Conservation (phyloP, 192 early-diverging fungal species). For the Backusella sp. region DNA sequence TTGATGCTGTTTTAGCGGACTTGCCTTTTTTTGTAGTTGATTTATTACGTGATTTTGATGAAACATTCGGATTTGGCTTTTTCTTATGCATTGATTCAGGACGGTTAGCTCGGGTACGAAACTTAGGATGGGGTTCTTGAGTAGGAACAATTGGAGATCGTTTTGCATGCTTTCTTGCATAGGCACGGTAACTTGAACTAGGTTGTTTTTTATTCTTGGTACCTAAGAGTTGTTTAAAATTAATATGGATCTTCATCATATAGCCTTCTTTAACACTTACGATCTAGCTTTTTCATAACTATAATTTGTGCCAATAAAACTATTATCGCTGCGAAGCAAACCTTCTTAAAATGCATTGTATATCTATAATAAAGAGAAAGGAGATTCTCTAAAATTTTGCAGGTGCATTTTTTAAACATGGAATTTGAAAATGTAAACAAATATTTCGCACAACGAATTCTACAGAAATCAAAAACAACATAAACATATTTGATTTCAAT, state of each 20-base stretch:
- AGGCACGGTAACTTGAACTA: neutral
- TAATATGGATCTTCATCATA: neutral
- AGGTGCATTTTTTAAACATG: neutral
- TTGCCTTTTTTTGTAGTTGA: neutral
- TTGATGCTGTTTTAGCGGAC: neutral
- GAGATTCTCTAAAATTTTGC: neutral
- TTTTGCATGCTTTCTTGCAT: neutral
- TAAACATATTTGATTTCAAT: neutral
- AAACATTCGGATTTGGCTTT: neutral
- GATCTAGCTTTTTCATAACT: neutral
- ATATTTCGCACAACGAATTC: neutral
- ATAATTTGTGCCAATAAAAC: neutral
- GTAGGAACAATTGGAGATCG: neutral
- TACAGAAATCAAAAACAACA: neutral
- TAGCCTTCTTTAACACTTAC: neutral
- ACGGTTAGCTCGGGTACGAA: neutral
- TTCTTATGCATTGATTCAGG: neutral
- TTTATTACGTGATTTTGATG: neutral
- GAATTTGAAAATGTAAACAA: slow-evolving; percentile 1
- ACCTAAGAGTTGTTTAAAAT: neutral
- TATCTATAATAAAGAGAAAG: neutral
- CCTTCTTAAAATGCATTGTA: neutral
- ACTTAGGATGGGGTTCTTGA: neutral
- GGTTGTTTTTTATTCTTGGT: slow-evolving; percentile 1
- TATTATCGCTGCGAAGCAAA: neutral